Base-by-base conservation (phyloP, 2,329 filamentous ascomycete species). In the Aspergillus sp. region DNA sequence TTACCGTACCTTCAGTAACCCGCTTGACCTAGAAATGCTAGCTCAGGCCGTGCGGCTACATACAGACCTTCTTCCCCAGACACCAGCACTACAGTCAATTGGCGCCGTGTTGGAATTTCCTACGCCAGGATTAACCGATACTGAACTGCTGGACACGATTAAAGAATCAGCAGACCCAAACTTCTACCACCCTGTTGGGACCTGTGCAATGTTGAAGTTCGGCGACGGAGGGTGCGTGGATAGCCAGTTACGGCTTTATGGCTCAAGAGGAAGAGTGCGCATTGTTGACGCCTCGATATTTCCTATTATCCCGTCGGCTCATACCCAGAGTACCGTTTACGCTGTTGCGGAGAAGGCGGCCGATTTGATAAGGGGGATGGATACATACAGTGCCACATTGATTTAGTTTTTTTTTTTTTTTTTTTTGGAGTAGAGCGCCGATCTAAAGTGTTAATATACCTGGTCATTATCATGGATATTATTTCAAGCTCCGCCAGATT, bases 291-390 rank as follows among this genome's bases (percentile, higher is more conserved):
- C 51, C 15, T 46, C 51, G 3, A 35, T 53, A 27, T 44, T 53
- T n/a, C 51, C 40, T 17, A 41, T 53, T 23, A n/a, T 53, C 6
- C 51, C 51, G 25, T 31, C 33, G 9, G 23, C 51, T 3, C 51
- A 46, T 46, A 45, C 27, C 3, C 51, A 53, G 40, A 53, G 51
- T 6, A 53, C 51, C 8, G 51, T 53, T 12, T 53, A 53, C 33
- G 51, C 51, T 4, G 51, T 53, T 25, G 51, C 51, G 6, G 51
- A 53, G 51, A 53, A 53, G 27, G 51, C 41, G 12, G 51, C 51
- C 4, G 51, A 39, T 39, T 6, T 49, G 11, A 39, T 49, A 17
- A 37, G 46, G 23, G 25, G 25, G 25, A 2, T 27, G 25, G 25
- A 2, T 27, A 8, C 25, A 27, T 27, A 27, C 25, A 27, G 25